Evolutionary conservation across 1,139 yeast species (phyloP).

Genomic region (Diutina neorugosa): DNA sequence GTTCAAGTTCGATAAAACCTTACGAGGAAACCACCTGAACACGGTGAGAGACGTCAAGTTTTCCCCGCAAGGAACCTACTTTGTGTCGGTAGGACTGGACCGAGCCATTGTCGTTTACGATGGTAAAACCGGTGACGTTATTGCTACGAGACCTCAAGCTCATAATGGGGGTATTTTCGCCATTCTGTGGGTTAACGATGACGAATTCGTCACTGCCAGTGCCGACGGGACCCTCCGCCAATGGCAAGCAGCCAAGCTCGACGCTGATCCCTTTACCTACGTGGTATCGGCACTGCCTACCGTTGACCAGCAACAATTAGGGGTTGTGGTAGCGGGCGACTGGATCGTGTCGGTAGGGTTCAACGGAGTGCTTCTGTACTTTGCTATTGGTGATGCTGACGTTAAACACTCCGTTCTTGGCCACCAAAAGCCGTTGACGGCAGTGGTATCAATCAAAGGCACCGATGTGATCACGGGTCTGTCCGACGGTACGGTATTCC

Average conservation of each 20-base stretch:
- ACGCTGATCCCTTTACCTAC: conserved; percentile 28
- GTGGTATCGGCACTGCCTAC: conserved; percentile 19
- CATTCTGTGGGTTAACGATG: conserved; percentile 53
- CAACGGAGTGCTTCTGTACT: conserved; percentile 60
- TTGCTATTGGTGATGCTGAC: conserved; percentile 22
- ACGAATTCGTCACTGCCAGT: conserved; percentile 61
- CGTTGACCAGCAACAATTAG: conserved; percentile 64
- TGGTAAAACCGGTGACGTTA: conserved; percentile 74
- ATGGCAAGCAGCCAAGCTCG: conserved; percentile 34
- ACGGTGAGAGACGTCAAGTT: conserved; percentile 73
- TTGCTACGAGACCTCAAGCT: conserved; percentile 38
- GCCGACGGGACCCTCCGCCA: conserved; percentile 69
- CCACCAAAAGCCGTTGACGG: conserved; percentile 73
- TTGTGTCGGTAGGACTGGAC: conserved; percentile 84
- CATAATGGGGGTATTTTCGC: conserved; percentile 79
- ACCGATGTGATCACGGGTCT: conserved; percentile 51
- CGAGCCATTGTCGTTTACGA: conserved; percentile 68
- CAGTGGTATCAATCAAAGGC: conserved; percentile 15
- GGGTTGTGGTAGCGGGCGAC: conserved; percentile 54
- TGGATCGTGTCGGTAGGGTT: conserved; percentile 55
- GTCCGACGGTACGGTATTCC: conserved; percentile 63
- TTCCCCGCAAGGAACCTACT: conserved; percentile 63
- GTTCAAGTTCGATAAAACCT: conserved; percentile 67
- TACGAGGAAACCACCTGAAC: conserved; percentile 64
- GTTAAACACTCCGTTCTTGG: conserved; percentile 47